phyloP scores from a whole-genome alignment of 257 asterid species.

The Jasminum sambac region DNA sequence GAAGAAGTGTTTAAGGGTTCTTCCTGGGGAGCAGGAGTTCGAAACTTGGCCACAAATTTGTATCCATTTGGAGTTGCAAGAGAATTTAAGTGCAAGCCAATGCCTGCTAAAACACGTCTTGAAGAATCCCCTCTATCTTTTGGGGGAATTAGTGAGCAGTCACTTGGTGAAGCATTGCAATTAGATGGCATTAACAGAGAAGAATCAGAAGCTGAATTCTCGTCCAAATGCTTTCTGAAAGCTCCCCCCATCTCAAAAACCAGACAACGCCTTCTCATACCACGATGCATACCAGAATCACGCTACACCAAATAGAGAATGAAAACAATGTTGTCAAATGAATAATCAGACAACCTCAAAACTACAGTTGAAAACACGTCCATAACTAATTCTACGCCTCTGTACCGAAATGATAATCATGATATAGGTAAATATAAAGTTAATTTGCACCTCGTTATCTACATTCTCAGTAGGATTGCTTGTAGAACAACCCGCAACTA shows the following conservation, averaged over 20 bases:
- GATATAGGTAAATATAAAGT: background rate
- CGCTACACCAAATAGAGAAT: constrained; percentile 35
- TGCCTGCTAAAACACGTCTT: constrained; percentile 52
- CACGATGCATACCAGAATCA: constrained; percentile 66
- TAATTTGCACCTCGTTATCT: constrained; percentile 60
- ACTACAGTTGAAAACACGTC: background rate
- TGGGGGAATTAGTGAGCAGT: constrained; percentile 33
- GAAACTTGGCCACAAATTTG: constrained; percentile 38
- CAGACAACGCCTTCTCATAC: constrained; percentile 81
- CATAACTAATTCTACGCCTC: background rate
- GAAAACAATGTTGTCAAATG: background rate
- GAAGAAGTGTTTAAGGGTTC: constrained; percentile 40
- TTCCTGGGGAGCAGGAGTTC: constrained; percentile 32
- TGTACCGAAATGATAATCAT: background rate
- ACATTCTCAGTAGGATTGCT: constrained; percentile 35
- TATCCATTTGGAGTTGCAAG: constrained; percentile 58
- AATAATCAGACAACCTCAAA: background rate
- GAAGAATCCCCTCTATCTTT: constrained; percentile 43
- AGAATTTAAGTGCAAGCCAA: constrained; percentile 90
- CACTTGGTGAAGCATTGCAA: constrained; percentile 30
- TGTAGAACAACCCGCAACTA: constrained; percentile 34
- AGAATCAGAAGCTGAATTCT: constrained; percentile 44
- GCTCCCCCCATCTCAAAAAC: constrained; percentile 65
- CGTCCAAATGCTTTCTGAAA: constrained; percentile 49
- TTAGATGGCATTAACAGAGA: constrained; percentile 36